Evolutionary conservation across 2,329 filamentous ascomycete genomes (phyloP).

Genomic region (Fusarium incarnatum): DNA sequence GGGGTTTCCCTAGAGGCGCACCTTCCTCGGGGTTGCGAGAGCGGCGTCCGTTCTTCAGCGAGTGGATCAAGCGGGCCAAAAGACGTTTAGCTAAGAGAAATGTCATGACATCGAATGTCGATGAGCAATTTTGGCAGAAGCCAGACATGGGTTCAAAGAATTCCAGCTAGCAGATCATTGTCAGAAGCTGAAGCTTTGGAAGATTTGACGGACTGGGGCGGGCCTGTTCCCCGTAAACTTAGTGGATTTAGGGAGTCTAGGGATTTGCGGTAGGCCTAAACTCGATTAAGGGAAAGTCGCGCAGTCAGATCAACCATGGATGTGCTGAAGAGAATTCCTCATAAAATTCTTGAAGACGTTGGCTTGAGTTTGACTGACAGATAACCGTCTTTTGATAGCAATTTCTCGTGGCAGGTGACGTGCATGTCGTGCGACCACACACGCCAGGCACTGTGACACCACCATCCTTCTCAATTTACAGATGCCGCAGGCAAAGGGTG

Average conservation of each 20-base stretch:
- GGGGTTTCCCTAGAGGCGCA: background rate
- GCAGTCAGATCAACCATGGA: too few species aligned
- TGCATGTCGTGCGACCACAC: background rate
- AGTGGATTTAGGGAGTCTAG: conserved; percentile 4
- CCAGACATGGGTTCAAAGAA: background rate
- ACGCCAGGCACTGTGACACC: background rate
- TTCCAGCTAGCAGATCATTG: background rate
- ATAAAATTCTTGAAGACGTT: background rate
- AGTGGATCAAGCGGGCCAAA: background rate
- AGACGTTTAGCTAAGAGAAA: background rate
- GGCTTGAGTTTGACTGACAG: background rate
- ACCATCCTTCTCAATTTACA: background rate
- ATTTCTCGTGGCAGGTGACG: background rate
- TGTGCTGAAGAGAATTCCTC: background rate
- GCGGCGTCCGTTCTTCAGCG: conserved; percentile 2
- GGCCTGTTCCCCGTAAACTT: conserved; percentile 5
- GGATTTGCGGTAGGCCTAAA: conserved; percentile 18
- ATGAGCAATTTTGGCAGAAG: background rate
- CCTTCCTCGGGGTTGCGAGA: background rate
- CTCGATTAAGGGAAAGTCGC: conserved; percentile 23
- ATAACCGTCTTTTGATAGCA: background rate
- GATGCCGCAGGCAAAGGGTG: too few species aligned
- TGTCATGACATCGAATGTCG: background rate
- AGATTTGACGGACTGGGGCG: conserved; percentile 3
- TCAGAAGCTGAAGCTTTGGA: background rate